Evolutionary conservation across 257 asterid genomes (phyloP).

Genomic region (Solanum ossicruentum): DNA sequence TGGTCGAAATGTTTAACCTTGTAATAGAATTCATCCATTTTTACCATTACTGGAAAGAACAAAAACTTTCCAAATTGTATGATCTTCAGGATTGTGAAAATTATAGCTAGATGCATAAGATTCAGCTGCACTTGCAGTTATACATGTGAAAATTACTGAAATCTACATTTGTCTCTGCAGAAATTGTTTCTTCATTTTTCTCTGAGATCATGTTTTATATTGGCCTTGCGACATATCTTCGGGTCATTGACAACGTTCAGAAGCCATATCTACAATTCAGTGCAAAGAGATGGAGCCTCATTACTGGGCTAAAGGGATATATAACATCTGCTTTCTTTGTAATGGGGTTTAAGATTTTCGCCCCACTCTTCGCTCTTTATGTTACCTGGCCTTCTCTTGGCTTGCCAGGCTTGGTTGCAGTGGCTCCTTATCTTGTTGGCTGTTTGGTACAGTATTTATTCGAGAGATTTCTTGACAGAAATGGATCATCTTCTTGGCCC

Average conservation of each 20-base stretch:
- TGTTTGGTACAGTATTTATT: slow-evolving; percentile 52
- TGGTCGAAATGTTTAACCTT: background rate
- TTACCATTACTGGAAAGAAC: background rate
- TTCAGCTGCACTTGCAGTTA: background rate
- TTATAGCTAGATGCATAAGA: background rate
- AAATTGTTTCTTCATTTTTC: slow-evolving; percentile 35
- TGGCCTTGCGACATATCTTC: slow-evolving; percentile 60
- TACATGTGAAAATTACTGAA: background rate
- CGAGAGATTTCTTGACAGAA: slow-evolving; percentile 37
- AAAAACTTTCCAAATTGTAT: background rate
- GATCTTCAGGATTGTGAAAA: background rate
- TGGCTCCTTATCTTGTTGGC: slow-evolving; percentile 58
- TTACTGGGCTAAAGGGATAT: slow-evolving; percentile 85
- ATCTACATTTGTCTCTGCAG: slow-evolving; percentile 39
- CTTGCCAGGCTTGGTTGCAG: slow-evolving; percentile 52
- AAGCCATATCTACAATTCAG: slow-evolving; percentile 86
- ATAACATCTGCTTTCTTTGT: slow-evolving; percentile 41
- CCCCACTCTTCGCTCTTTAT: slow-evolving; percentile 55
- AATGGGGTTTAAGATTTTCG: slow-evolving; percentile 64
- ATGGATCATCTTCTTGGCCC: slow-evolving; percentile 83
- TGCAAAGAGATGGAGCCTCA: slow-evolving; percentile 89
- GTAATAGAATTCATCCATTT: background rate
- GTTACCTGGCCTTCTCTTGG: slow-evolving; percentile 81
- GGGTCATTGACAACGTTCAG: slow-evolving; percentile 47
- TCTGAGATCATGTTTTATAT: slow-evolving; percentile 57